A percentile compares a stretch with the other conserved stretches of the same genome.
Evolutionary conservation across 441 rosid species (phyloP).

Genomic region (Raphanus hybrid): DNA sequence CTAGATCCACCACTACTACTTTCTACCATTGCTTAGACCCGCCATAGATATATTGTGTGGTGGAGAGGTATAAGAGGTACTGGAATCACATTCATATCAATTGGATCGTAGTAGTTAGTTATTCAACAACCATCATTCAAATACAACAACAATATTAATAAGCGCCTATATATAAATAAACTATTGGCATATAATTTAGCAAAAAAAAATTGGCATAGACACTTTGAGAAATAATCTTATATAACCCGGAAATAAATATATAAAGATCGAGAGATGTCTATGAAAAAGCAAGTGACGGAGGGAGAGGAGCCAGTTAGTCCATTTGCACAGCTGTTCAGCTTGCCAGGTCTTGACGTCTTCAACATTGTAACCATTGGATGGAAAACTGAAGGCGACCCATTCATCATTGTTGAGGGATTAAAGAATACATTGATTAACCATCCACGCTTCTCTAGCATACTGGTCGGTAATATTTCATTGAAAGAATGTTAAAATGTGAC

Average conservation of each 20-base stretch:
- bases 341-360: slow-evolving; percentile 32
- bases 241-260: not conserved
- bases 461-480: slow-evolving; percentile 36
- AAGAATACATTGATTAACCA: slow-evolving; percentile 54
- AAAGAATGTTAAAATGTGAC: no score
- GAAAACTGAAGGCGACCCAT: slow-evolving; percentile 44
- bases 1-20: no score
- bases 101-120: not conserved
- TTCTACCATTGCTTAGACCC: no score
- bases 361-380: slow-evolving; percentile 57
- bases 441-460: slow-evolving; percentile 74
- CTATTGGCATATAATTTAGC: not conserved
- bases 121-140: not conserved
- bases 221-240: not conserved
- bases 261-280: not conserved
- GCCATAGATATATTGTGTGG: no score
- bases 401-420: slow-evolving; percentile 46
- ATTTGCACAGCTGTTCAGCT: slow-evolving; percentile 16
- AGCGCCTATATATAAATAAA: no score
- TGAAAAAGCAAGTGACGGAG: not conserved
- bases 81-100: no score
- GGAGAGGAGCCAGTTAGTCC: slow-evolving; percentile 32
- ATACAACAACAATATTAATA: not conserved
- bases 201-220: not conserved
- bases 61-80: no score